Evolutionary conservation across 768 basidiomycete species (phyloP), one percentile per base, ranked within the genome.

Genomic region (Naganishia onofrii): DNA sequence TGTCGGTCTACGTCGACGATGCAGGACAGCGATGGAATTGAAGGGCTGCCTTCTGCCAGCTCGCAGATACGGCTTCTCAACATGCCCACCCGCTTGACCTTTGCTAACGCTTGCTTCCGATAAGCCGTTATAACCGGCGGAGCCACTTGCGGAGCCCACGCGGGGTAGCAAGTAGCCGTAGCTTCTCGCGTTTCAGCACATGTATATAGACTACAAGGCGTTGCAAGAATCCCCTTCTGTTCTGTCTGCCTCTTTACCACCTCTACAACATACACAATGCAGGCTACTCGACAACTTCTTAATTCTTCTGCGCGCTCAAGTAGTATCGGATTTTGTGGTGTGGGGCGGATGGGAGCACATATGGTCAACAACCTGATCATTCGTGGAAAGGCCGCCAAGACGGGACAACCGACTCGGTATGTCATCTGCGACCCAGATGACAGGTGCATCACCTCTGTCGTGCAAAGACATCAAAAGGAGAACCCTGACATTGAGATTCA

Each of bases 241-340:
- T 26, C n/a, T 51, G n/a, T 51, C 12, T 51, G 21, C 12, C 23
- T 26, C 12, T 15, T 17, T 8, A 63, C 38, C 60, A 63, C 5
- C 31, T 31, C 23, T 3, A 2, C 23, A 31, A 2, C 19, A n/a
- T 34, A 29, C 23, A 51, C 48, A 36, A 63, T 63, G 60, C 60
- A 42, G 23, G 38, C 60, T 5, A 63, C 60, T 17, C 60, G 38
- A 34, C 36, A 63, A 17, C 60, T 69, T 66, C 19, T 68, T 32
- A 58, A 44, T 5, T 36, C 36, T 15, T 38, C 54, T 15, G 19
- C 54, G n/a, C 58, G 71, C 0, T 23, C 57, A 4, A 31, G 44
- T 53, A 65, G 60, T 34, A 15, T 65, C 36, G 71, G 57, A 23
- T 68, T 72, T 58, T 55, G 68, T 31, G 71, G 71, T 34, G 71